phyloP scores from a whole-genome alignment of 1,284 basidiomycete species.

The Tilletia setariae region DNA sequence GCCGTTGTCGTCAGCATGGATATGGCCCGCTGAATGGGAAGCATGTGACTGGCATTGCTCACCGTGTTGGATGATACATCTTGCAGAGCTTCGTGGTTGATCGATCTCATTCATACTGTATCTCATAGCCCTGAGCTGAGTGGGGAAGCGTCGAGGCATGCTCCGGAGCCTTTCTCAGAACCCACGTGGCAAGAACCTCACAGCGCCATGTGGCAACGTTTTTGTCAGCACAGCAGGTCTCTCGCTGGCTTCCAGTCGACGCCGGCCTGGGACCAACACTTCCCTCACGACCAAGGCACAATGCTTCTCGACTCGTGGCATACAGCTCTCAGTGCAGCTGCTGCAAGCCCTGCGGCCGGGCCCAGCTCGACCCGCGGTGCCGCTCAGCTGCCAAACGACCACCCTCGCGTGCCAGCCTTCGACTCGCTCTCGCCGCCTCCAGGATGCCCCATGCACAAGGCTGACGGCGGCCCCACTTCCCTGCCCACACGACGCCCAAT shows the following conservation, averaged over 20 bases:
- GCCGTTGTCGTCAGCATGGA: too few relatives aligned
- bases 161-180: too few relatives aligned
- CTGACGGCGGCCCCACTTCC: conserved; percentile 10
- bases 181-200: too few relatives aligned
- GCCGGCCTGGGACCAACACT: background rate
- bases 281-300: too few relatives aligned
- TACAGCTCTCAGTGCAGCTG: background rate
- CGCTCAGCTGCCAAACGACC: background rate
- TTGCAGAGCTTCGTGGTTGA: too few relatives aligned
- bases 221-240: conserved; percentile 3
- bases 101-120: too few relatives aligned
- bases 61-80: conserved; percentile 11
- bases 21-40: too few relatives aligned
- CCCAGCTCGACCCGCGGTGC: background rate
- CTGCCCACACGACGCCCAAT: background rate
- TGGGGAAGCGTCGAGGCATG: too few relatives aligned
- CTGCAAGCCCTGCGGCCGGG: background rate
- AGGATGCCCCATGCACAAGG: conserved; percentile 41
- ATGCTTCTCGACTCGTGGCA: conserved; percentile 16
- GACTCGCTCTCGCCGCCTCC: conserved; percentile 28
- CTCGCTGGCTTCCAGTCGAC: background rate
- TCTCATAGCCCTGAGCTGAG: too few relatives aligned
- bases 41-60: background rate
- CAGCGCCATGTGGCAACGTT: background rate
- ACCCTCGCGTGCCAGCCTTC: background rate